Conservation (phyloP, 2,329 filamentous ascomycete species). For the Paramyrothecium roridum region DNA sequence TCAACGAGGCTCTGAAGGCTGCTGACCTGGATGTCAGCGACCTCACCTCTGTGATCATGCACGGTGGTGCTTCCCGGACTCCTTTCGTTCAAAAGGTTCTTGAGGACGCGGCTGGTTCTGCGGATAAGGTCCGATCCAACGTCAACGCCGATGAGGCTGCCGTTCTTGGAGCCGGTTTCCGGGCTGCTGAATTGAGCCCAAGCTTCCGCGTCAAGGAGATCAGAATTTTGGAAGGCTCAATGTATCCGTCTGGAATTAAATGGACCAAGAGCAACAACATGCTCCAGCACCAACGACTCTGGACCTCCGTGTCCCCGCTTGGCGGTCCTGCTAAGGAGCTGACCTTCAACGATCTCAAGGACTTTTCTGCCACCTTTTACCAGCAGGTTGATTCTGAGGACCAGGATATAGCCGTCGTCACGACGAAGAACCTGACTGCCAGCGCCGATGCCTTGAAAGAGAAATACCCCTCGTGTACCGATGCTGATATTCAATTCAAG, state of each 20-base stretch:
- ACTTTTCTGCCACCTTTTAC: conserved; percentile 78
- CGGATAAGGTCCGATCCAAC: conserved; percentile 82
- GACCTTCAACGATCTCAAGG: conserved; percentile 75
- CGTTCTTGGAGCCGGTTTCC: conserved; percentile 93
- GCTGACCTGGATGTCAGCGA: conserved; percentile 72
- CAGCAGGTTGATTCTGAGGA: conserved; percentile 64
- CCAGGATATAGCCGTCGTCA: conserved; percentile 61
- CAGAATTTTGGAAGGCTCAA: conserved; percentile 70
- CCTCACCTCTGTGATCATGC: conserved; percentile 86
- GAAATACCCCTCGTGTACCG: conserved; percentile 68
- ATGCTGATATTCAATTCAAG: conserved; percentile 75
- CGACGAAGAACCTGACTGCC: conserved; percentile 81
- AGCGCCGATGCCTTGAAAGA: conserved; percentile 76
- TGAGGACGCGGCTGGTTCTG: conserved; percentile 67
- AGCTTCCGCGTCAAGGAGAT: conserved; percentile 99
- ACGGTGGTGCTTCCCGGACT: conserved; percentile 85
- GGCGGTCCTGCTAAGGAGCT: conserved; percentile 79
- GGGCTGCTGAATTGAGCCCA: conserved; percentile 85
- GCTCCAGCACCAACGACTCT: conserved; percentile 76
- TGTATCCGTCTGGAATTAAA: conserved; percentile 72
- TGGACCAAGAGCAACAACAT: conserved; percentile 69
- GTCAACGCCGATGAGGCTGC: conserved; percentile 97
- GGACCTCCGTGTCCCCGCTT: conserved; percentile 71
- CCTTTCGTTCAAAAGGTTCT: conserved; percentile 92
- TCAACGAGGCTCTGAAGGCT: conserved; percentile 70